A percentile compares a stretch with the other conserved stretches of the same genome.
These are phyloP conservation scores for Ascoidea rubescens DNA, from an alignment of 805 yeast genomes.

Conservation along the genomic window DNA sequence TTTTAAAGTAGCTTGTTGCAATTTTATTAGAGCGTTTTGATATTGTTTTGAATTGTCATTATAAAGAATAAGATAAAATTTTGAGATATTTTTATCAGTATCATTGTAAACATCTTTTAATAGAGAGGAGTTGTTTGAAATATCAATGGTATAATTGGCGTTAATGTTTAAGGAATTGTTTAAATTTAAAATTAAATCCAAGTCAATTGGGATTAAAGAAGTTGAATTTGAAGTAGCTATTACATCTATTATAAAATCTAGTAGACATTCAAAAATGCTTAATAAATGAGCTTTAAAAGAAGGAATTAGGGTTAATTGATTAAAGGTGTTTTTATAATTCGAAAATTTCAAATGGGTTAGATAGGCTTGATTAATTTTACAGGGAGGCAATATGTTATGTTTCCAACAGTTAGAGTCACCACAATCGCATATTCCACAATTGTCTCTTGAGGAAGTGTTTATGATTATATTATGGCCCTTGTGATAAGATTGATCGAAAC, in stretches of 20 bases:
- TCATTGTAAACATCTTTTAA: conserved; percentile 23
- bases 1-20: conserved; percentile 50
- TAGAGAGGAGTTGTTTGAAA: too few species aligned
- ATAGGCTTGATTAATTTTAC: too few species aligned
- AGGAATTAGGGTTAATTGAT: too few species aligned
- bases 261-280: conserved; percentile 13
- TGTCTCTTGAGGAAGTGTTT: conserved; percentile 11
- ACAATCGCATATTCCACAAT: conserved; percentile 68
- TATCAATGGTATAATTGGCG: too few species aligned
- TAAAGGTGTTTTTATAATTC: too few species aligned
- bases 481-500: conserved; percentile 63
- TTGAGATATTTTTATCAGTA: conserved; percentile 27
- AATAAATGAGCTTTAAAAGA: too few species aligned
- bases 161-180: too few species aligned
- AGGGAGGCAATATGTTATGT: too few species aligned
- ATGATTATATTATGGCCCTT: conserved; percentile 46
- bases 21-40: conserved; percentile 56
- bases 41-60: conserved; percentile 72
- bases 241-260: conserved; percentile 37
- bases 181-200: too few species aligned
- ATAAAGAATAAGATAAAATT: conserved; percentile 48
- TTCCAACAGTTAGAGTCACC: conserved; percentile 34
- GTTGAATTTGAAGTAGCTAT: too few species aligned
- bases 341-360: too few species aligned
- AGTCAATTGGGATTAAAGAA: too few species aligned